phyloP scores from a whole-genome alignment of 2,329 filamentous ascomycete species.

The Colletotrichum sp. region DNA sequence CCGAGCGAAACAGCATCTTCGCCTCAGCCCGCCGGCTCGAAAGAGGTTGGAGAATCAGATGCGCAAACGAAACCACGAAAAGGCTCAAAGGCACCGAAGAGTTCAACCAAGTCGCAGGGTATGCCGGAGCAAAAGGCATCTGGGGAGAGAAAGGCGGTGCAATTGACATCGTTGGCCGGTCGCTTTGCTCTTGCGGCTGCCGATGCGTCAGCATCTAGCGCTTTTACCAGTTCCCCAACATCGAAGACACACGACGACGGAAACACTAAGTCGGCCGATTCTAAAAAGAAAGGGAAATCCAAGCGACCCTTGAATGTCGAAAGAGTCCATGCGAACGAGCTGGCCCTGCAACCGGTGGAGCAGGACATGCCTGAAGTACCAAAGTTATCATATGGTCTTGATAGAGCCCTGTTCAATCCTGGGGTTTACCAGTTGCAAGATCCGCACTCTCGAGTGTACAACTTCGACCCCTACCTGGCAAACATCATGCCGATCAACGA shows the following conservation, averaged over 20 bases:
- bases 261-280: not conserved
- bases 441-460: constrained; percentile 84
- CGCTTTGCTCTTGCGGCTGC: not conserved
- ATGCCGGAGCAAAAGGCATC: not conserved
- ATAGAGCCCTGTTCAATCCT: constrained; percentile 93
- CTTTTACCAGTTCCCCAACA: not conserved
- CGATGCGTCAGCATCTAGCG: not conserved
- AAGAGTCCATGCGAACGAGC: not conserved
- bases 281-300: not conserved
- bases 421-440: constrained; percentile 94
- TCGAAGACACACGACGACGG: not conserved
- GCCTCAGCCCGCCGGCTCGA: not conserved
- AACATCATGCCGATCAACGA: constrained; percentile 92
- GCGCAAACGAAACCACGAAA: not conserved
- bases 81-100: not conserved
- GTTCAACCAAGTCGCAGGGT: not conserved
- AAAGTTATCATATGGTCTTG: constrained; percentile 73
- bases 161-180: not conserved
- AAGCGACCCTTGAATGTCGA: not conserved
- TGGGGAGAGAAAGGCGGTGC: not conserved
- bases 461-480: constrained; percentile 94
- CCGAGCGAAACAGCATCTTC: not conserved
- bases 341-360: constrained; percentile 36
- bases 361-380: constrained; percentile 52
- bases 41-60: not conserved